Base-by-base conservation (phyloP, 1,284 basidiomycete species). In the Ustilago esculenta region DNA sequence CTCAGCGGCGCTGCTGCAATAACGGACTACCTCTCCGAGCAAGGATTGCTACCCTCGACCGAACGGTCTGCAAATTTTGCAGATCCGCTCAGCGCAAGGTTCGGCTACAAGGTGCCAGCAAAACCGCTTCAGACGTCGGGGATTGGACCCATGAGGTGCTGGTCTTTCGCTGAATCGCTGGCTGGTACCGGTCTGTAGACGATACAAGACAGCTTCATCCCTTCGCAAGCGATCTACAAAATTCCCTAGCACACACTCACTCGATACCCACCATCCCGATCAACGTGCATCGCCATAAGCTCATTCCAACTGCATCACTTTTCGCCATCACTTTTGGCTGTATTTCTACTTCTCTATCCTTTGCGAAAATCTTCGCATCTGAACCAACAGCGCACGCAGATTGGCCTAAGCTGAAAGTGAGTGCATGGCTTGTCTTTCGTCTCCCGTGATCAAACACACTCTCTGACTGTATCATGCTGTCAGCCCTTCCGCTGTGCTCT, bases 1-100 rank as follows among this genome's bases (percentile, higher is more conserved):
- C 74, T 87, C 3, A 76, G 81, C 1, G 84, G 84, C 24, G 80
- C 83, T 27, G 85, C 84, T 1, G 83, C 82, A 9, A 82, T 85
- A 1, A 73, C 86, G 8, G 86, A 87, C 58, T 86, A 84, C 56
- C 74, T 87, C 24, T 79, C 82, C 17, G 75, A 75, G 21, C 65
- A 82, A 27, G 84, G 84, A 6, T 51, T 70, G 51, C 24, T 65
- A 41, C 49, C 50, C 6, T 20, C 9, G 17, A 32, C 17, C 5
- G 23, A 30, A 34, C 42, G 30, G 18, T 25, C 20, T 43, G 14
- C 15, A 17, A n/a, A 6, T 9, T 21, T 54, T 27, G 51, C 44
- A 9, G 66, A 70, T 50, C 59, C 66, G 34, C 15, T 70, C 7
- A 47, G 50, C 1, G 40, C 29, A 4, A 52, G 55, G 23, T 65